A percentile compares a stretch with the other conserved stretches of the same genome.
Evolutionary conservation across 352 stramenopile species (phyloP).

Genomic region (Lagenidium sp.): DNA sequence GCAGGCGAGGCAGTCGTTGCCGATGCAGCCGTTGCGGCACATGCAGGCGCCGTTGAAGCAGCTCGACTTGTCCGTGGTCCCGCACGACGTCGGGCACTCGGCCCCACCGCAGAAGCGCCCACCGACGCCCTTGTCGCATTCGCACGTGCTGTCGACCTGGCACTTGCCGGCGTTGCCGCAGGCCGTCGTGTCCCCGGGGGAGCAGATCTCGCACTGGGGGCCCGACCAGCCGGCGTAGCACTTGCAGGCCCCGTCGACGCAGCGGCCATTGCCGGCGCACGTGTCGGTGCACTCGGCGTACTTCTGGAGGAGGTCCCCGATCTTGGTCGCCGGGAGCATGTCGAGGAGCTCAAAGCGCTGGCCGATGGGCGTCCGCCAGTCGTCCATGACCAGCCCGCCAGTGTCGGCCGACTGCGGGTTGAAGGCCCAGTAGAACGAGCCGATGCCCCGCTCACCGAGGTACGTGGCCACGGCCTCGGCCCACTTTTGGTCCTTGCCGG

Average conservation of each 20-base stretch:
- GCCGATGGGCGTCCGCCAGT: constrained; percentile 55
- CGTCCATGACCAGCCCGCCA: constrained; percentile 53
- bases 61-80: constrained; percentile 31
- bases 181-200: constrained; percentile 28
- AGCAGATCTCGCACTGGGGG: constrained; percentile 57
- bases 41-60: constrained; percentile 45
- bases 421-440: constrained; percentile 72
- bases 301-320: constrained; percentile 28
- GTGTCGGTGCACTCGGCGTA: constrained; percentile 24
- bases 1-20: constrained; percentile 30
- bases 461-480: constrained; percentile 37
- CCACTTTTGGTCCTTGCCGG: constrained; percentile 49
- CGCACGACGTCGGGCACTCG: constrained; percentile 39
- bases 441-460: constrained; percentile 38
- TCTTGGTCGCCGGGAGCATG: constrained; percentile 23
- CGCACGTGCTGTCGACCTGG: constrained; percentile 47
- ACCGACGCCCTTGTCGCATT: constrained; percentile 30
- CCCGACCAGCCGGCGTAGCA: constrained; percentile 57
- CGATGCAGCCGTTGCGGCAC: constrained; percentile 46
- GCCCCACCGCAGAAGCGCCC: constrained; percentile 46
- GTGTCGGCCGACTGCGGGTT: constrained; percentile 68
- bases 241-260: constrained; percentile 32
- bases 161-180: constrained; percentile 47
- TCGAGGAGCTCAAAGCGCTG: constrained; percentile 44
- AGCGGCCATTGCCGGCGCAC: constrained; percentile 40